Evolutionary conservation across 1,284 basidiomycete genomes (phyloP).

Genomic region (Cerrena zonata): DNA sequence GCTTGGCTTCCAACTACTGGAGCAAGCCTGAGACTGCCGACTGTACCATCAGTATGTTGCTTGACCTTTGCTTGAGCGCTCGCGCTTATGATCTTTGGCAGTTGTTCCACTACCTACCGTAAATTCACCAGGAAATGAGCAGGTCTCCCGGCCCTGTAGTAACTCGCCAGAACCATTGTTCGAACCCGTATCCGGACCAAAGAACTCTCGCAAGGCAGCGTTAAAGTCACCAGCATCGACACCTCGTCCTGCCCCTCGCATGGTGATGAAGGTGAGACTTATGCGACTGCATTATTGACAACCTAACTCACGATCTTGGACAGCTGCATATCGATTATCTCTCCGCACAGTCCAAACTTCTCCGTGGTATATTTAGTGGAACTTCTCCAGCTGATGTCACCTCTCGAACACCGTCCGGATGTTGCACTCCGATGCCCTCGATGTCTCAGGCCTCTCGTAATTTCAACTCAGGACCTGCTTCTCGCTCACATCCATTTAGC

Average conservation of each 20-base stretch:
- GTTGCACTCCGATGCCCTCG: constrained; percentile 17
- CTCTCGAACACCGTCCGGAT: constrained; percentile 27
- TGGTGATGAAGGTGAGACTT: constrained; percentile 55
- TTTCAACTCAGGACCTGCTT: constrained; percentile 16
- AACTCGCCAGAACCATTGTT: constrained; percentile 12
- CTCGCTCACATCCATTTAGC: constrained; percentile 31
- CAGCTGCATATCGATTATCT: constrained; percentile 72
- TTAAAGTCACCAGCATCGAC: constrained; percentile 46
- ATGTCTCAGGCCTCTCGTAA: constrained; percentile 10
- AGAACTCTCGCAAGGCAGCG: no score
- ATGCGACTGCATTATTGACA: neutral
- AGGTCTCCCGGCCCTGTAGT: constrained; percentile 12
- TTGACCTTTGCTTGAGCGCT: neutral
- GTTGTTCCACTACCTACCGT: constrained; percentile 27
- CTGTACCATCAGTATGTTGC: constrained; percentile 61
- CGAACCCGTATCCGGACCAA: constrained; percentile 33
- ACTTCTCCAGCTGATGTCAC: constrained; percentile 53
- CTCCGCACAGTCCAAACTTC: constrained; percentile 64
- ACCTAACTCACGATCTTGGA: constrained; percentile 8
- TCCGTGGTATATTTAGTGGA: constrained; percentile 63
- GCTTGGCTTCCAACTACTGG: constrained; percentile 63
- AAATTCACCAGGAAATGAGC: constrained; percentile 13
- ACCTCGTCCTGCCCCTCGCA: constrained; percentile 43
- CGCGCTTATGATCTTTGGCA: constrained; percentile 11
- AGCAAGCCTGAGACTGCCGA: constrained; percentile 66